Conservation (phyloP, 2,329 filamentous ascomycete species). For the Colletotrichum orchidophilum region DNA sequence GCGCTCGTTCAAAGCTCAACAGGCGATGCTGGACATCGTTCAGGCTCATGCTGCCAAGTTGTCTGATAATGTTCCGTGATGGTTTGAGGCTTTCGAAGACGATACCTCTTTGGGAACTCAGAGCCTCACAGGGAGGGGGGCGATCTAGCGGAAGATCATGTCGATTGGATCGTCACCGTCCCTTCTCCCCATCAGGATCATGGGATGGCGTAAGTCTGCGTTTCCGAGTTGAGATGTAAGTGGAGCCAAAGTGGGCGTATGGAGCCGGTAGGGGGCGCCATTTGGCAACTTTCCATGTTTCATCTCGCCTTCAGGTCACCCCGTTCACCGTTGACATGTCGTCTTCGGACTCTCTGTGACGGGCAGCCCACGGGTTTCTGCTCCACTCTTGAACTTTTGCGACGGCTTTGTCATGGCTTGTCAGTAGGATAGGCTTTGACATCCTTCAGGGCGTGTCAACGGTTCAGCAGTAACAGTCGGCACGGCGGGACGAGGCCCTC, state of each 20-base stretch:
- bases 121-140: constrained; percentile 4
- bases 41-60: constrained; percentile 22
- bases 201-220: constrained; percentile 30
- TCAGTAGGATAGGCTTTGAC: constrained; percentile 11
- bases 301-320: constrained; percentile 20
- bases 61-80: constrained; percentile 33
- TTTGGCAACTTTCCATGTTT: constrained; percentile 23
- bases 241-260: constrained; percentile 24
- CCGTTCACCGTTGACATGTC: background rate
- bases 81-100: constrained; percentile 29
- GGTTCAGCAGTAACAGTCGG: constrained; percentile 22
- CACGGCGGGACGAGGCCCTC: background rate
- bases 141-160: constrained; percentile 30
- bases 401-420: constrained; percentile 20
- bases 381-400: background rate
- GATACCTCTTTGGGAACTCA: constrained; percentile 24
- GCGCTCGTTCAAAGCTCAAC: background rate
- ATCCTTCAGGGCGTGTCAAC: background rate
- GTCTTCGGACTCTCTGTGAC: constrained; percentile 2
- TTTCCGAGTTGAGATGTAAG: constrained; percentile 26
- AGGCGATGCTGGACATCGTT: background rate
- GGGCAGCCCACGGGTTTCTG: background rate
- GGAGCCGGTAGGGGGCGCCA: constrained; percentile 2
- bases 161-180: constrained; percentile 30
- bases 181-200: constrained; percentile 12